Evolutionary conservation across 257 asterid species (phyloP).

Genomic region (Eustoma russellianum): DNA sequence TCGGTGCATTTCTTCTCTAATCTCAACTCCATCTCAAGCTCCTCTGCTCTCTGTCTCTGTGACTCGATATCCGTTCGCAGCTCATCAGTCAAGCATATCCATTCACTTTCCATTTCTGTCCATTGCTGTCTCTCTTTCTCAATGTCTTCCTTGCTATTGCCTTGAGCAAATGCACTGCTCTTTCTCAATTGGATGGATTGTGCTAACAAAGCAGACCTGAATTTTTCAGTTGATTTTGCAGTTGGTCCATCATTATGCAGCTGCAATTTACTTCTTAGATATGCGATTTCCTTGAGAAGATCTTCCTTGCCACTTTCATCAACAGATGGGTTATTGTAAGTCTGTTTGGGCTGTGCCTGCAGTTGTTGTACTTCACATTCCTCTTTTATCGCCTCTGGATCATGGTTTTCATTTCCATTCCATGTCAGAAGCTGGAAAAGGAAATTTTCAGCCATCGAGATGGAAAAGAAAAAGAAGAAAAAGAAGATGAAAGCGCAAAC

Average conservation of each 20-base stretch:
- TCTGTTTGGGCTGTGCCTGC: slow-evolving; percentile 17
- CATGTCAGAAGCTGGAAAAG: slow-evolving; percentile 52
- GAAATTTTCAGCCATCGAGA: neutral
- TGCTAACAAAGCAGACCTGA: slow-evolving; percentile 70
- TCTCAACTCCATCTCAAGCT: slow-evolving; percentile 60
- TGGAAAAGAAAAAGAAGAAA: neutral
- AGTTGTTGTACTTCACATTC: slow-evolving; percentile 49
- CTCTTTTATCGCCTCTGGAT: slow-evolving; percentile 43
- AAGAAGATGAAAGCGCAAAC: neutral
- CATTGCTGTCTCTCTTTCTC: slow-evolving; percentile 81
- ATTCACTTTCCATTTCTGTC: slow-evolving; percentile 97
- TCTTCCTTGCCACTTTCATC: slow-evolving; percentile 52
- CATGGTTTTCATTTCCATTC: slow-evolving; percentile 32
- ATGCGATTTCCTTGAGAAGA: slow-evolving; percentile 63
- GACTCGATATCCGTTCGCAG: slow-evolving; percentile 76
- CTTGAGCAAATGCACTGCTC: slow-evolving; percentile 37
- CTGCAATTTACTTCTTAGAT: slow-evolving; percentile 46
- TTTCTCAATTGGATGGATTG: slow-evolving; percentile 75
- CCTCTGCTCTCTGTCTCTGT: slow-evolving; percentile 61
- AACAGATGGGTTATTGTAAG: slow-evolving; percentile 21
- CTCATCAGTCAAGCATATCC: slow-evolving; percentile 95
- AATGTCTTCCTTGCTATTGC: slow-evolving; percentile 48
- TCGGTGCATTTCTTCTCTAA: slow-evolving; percentile 68
- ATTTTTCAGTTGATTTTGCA: slow-evolving; percentile 54
- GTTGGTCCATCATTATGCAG: slow-evolving; percentile 35